Conservation (phyloP, 352 stramenopile species). For the Globisporangium cystogenes region DNA sequence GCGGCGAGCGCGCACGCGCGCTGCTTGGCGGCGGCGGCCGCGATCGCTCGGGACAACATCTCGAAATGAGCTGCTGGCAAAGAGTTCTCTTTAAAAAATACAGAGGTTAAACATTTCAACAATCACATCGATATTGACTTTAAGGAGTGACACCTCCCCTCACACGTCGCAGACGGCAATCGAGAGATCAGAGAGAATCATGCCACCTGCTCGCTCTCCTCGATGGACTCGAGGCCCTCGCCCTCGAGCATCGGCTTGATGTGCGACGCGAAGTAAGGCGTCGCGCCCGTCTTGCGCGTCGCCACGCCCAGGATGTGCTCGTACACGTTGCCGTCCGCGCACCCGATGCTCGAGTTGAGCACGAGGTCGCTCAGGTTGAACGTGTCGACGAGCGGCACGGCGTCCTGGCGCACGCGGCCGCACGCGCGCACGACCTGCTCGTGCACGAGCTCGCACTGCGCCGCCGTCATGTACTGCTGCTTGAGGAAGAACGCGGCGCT, state of each 20-base stretch:
- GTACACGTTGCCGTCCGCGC: conserved; percentile 69
- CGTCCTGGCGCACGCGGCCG: conserved; percentile 40
- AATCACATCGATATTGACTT: background rate
- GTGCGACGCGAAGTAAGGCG: conserved; percentile 44
- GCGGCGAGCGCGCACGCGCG: background rate
- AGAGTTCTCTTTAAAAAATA: background rate
- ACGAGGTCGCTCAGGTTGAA: conserved; percentile 71
- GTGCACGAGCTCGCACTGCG: conserved; percentile 47
- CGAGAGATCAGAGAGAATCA: background rate
- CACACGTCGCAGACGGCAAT: background rate
- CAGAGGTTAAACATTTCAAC: background rate
- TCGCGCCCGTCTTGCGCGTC: conserved; percentile 24
- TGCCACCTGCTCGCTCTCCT: conserved; percentile 1
- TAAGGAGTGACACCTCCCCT: background rate
- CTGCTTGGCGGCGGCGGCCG: background rate
- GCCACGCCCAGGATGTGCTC: conserved; percentile 46
- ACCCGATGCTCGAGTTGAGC: conserved; percentile 67
- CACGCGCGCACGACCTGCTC: conserved; percentile 35
- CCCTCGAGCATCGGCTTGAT: conserved; percentile 68
- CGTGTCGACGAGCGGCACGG: conserved; percentile 62
- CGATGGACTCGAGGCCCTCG: conserved; percentile 23
- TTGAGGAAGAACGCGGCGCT: conserved; percentile 51
- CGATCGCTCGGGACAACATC: background rate
- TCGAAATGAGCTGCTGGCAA: background rate
- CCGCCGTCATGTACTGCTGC: conserved; percentile 46